Evolutionary conservation across 345 rosid species (phyloP), one percentile per base, ranked within the genome.

Genomic region (Boechera divaricarpa): DNA sequence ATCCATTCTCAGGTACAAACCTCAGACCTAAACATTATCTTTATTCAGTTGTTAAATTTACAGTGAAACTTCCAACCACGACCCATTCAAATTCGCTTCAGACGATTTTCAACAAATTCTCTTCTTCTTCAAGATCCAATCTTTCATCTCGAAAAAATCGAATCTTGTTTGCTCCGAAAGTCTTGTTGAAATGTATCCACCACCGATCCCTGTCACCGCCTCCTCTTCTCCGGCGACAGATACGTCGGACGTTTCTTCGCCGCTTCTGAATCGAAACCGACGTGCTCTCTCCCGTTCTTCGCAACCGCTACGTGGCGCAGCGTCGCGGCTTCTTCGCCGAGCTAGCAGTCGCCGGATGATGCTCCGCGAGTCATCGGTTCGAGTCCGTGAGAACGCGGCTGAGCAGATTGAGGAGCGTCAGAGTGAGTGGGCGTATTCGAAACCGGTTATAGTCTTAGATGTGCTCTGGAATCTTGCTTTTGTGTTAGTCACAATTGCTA

Each of bases 391-490:
- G 70, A 81, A 79, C 45, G 96, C 97, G 5, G 96, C 96, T 3
- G 97, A 90, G 82, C 96, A 94, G 83, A 88, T 94, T 28, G 96
- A 91, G 75, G 92, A 84, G 81, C 80, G 86, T 21, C 97, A 89
- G 45, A 86, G 82, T 69, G 84, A 87, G 70, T 91, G 96, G 96
- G 85, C 96, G 0, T 89, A 87, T 73, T 91, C 93, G 8, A 85
- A 77, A 82, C 93, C 94, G 15, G 72, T 94, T 4, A 80, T 89
- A 24, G 81, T 83, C 31, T 85, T 94, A 1, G 97, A 91, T 67
- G 69, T 89, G 12, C 44, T 91, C 8, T 90, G 96, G 96, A 94
- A 88, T 63, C 60, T 89, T 64, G 83, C 87, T 18, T 85, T 91
- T 44, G 79, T 90, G 36, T 75, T 80, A 7, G 75, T 84, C 15